Percentiles rank a stretch among this genome's conserved stretches.
phyloP scores from a whole-genome alignment of 352 stramenopile genomes.

The Globisporangium nodosum region DNA sequence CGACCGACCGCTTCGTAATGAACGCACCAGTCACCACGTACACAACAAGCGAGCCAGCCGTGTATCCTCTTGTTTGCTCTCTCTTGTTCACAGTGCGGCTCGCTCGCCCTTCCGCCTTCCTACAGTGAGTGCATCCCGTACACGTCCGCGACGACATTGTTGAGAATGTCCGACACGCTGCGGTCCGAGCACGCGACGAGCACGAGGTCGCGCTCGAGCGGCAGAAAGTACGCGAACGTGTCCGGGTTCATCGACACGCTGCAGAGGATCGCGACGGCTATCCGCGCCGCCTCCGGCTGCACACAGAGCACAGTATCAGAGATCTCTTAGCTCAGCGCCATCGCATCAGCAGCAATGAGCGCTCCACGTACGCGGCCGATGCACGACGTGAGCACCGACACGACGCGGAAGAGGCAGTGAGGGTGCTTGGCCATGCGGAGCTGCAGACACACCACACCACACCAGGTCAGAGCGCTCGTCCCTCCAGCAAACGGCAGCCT shows the following conservation, averaged over 20 bases:
- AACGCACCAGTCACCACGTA: background rate
- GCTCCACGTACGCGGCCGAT: constrained; percentile 46
- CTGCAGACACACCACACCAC: constrained; percentile 11
- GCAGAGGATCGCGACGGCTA: constrained; percentile 59
- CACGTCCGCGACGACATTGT: constrained; percentile 74
- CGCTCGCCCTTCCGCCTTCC: background rate
- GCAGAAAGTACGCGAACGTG: constrained; percentile 72
- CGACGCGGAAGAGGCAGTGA: constrained; percentile 50
- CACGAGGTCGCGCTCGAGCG: constrained; percentile 74
- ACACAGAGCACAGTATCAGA: background rate
- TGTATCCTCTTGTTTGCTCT: background rate
- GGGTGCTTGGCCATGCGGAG: constrained; percentile 64
- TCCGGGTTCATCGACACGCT: constrained; percentile 75
- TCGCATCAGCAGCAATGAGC: background rate
- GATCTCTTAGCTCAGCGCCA: background rate
- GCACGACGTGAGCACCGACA: constrained; percentile 54
- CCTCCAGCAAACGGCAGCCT: background rate
- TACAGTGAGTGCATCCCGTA: constrained; percentile 82
- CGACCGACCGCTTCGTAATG: constrained; percentile 4
- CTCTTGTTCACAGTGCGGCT: background rate
- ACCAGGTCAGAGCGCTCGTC: background rate
- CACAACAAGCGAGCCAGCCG: background rate
- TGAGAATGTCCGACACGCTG: constrained; percentile 75
- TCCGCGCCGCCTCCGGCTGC: constrained; percentile 68
- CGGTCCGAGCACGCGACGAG: constrained; percentile 67